Percentiles rank a stretch among this genome's conserved stretches.
phyloP scores from a whole-genome alignment of 225 moss, liverwort and hornwort genomes.

The Neckera pumila region DNA sequence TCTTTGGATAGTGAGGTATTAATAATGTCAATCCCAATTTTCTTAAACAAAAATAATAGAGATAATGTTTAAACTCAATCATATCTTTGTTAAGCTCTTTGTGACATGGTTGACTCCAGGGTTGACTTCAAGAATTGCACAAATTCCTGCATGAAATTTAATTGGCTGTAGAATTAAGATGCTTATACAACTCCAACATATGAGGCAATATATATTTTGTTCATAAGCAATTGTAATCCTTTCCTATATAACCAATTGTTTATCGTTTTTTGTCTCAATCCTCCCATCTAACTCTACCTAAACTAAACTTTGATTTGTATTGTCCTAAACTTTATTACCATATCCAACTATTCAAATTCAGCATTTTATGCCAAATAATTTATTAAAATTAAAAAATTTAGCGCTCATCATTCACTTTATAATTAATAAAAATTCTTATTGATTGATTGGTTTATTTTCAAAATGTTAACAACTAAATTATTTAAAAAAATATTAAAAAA shows the following conservation, averaged over 20 bases:
- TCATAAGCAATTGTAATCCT: too few relatives aligned
- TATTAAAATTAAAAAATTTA: too few relatives aligned
- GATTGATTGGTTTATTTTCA: not conserved
- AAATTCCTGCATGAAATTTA: accelerated
- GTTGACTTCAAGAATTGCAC: not conserved
- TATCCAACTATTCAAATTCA: accelerated
- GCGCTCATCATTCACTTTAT: too few relatives aligned
- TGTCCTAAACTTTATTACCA: not conserved
- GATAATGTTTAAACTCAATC: not conserved
- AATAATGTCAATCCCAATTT: not conserved
- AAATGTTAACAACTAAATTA: not conserved
- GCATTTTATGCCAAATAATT: not conserved
- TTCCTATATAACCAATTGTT: not conserved
- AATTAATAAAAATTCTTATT: too few relatives aligned
- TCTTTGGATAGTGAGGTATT: accelerated
- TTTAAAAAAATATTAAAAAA: not conserved
- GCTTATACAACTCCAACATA: accelerated
- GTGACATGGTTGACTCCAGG: not conserved
- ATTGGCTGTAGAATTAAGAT: not conserved
- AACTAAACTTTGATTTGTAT: not conserved
- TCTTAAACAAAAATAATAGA: not conserved
- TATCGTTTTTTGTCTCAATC: too few relatives aligned
- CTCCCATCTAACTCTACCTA: not conserved
- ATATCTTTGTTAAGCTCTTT: not conserved
- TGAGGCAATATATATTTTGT: not conserved